Evolutionary conservation across 495 filamentous ascomycete genomes (phyloP), one percentile per base, ranked within the genome.

Genomic region (Neurospora sp.): DNA sequence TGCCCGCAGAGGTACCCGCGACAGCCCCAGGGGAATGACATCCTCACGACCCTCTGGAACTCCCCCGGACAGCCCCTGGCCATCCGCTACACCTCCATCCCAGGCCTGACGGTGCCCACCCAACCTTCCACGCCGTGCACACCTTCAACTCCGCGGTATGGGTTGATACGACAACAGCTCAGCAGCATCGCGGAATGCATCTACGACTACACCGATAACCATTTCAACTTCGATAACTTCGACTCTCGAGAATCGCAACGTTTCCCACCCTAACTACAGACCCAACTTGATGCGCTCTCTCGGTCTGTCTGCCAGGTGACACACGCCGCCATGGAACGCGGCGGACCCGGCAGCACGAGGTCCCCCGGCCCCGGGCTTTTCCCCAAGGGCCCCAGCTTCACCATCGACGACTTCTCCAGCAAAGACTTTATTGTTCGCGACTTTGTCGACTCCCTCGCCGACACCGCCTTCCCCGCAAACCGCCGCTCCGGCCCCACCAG

Each of bases 371-470:
- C 91, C 66, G 87, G 89, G 79, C 85, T 94, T 76, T 94, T 93
- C 81, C 91, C 91, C 66, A 88, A 89, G 79, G 92, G 91, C 28
- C 92, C 92, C 66, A 89, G 86, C 81, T 97, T 97, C 84, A 92
- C 89, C 8, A 86, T 97, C 75, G 93, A 96, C 28, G 92, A 93
- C 81, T 97, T 98, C 85, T 95, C 93, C 66, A 91, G 84, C 76
- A 90, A 92, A 78, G 96, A 98, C 83, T 99, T 97, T 82, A 97
- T 98, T 75, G 96, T 97, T 74, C 93, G 96, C 78, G 96, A 98
- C 81, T 98, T 99, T 77, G 90, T 99, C 74, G 96, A 99, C 79
- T 85, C 90, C 11, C 92, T 99, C 74, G 95, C 95, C 71, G 95
- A 98, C 71, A 91, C 85, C 70, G 91, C 94, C 39, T 86, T 92